phyloP scores from a whole-genome alignment of 2,329 filamentous ascomycete genomes.

The Xylaria multiplex region DNA sequence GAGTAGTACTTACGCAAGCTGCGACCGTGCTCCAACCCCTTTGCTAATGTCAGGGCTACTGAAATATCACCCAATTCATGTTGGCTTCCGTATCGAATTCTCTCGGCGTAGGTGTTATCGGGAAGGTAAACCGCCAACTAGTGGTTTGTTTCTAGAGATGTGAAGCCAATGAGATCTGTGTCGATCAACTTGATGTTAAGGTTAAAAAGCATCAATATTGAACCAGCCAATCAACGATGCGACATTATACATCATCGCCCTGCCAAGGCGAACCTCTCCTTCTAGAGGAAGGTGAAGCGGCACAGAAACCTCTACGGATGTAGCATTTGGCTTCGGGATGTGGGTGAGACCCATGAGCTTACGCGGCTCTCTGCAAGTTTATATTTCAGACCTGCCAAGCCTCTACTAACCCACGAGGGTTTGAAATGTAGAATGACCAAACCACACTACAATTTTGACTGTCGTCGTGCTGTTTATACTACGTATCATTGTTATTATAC shows the following conservation, averaged over 20 bases:
- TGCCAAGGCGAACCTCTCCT: conserved; percentile 16
- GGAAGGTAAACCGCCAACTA: conserved; percentile 17
- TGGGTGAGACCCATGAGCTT: conserved; percentile 26
- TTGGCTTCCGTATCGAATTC: conserved; percentile 9
- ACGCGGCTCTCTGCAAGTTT: conserved; percentile 25
- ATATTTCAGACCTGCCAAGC: conserved; percentile 26
- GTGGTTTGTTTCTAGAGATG: background rate
- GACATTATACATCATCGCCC: conserved; percentile 23
- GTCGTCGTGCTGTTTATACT: background rate
- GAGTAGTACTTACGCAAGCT: background rate
- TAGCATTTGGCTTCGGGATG: conserved; percentile 24
- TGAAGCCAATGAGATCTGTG: conserved; percentile 8
- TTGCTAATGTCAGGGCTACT: conserved; percentile 3
- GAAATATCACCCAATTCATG: conserved; percentile 8
- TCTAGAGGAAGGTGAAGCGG: background rate
- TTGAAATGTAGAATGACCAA: background rate
- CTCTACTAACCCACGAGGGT: background rate
- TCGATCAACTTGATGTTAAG: conserved; percentile 16
- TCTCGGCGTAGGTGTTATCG: conserved; percentile 8
- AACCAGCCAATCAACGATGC: conserved; percentile 24
- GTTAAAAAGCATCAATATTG: conserved; percentile 1
- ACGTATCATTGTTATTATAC: background rate
- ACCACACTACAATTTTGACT: background rate
- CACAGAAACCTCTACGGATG: conserved; percentile 10
- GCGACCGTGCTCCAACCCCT: conserved; percentile 9